phyloP scores from a whole-genome alignment of 2,329 filamentous ascomycete genomes.

The Gliomastix tumulicola region DNA sequence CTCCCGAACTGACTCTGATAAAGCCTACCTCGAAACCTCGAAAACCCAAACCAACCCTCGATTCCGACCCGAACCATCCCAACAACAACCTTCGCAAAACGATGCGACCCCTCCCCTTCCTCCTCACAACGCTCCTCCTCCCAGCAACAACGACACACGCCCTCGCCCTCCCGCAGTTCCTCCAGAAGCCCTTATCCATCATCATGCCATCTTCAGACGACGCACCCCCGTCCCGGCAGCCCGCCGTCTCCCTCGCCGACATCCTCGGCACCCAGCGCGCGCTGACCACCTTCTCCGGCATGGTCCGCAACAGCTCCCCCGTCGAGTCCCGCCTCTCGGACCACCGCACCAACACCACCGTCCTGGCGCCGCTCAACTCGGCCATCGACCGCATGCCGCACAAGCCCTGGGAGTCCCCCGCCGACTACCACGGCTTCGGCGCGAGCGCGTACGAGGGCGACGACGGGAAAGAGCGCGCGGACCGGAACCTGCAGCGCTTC shows the following conservation, averaged over 20 bases:
- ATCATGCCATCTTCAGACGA: background rate
- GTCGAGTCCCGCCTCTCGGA: slow-evolving; percentile 64
- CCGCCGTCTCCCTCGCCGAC: slow-evolving; percentile 68
- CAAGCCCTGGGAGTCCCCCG: slow-evolving; percentile 79
- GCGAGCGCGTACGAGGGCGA: slow-evolving; percentile 68
- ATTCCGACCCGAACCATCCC: no score
- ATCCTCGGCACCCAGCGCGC: slow-evolving; percentile 72
- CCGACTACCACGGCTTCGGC: slow-evolving; percentile 64
- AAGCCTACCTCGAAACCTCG: no score
- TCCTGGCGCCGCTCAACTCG: slow-evolving; percentile 81
- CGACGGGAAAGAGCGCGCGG: slow-evolving; percentile 69
- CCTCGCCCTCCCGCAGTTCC: slow-evolving; percentile 7
- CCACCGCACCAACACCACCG: slow-evolving; percentile 62
- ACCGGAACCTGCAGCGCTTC: slow-evolving; percentile 69
- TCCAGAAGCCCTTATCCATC: slow-evolving; percentile 8
- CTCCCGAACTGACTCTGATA: no score
- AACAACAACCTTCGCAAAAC: no score
- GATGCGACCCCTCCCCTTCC: no score
- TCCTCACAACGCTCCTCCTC: background rate
- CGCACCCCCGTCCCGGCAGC: slow-evolving; percentile 16
- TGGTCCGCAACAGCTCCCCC: slow-evolving; percentile 69
- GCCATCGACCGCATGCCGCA: slow-evolving; percentile 70
- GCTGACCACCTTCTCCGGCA: slow-evolving; percentile 78
- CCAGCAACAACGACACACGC: slow-evolving; percentile 2
- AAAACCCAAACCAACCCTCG: no score